Conservation (phyloP, 345 rosid species). For the Moricandia moricandioides region DNA sequence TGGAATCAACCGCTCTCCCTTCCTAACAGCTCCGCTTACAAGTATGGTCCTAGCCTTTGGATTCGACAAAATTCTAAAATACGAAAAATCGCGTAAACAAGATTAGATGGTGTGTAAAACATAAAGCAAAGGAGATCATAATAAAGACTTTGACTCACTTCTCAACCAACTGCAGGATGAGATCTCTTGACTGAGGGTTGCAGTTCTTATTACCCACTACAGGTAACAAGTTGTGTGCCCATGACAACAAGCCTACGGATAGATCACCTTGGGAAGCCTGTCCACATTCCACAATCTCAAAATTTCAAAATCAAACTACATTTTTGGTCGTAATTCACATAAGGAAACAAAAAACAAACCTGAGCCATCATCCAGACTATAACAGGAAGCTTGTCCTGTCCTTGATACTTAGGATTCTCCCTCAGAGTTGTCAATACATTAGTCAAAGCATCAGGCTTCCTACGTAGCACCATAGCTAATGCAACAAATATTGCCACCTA, state of each 20-base stretch:
- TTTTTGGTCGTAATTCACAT: background rate
- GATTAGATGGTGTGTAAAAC: background rate
- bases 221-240: slow-evolving; percentile 4
- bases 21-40: background rate
- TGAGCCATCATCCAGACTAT: slow-evolving; percentile 63
- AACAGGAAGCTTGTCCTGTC: slow-evolving; percentile 61
- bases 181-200: background rate
- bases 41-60: background rate
- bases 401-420: slow-evolving; percentile 53
- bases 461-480: slow-evolving; percentile 57
- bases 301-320: background rate
- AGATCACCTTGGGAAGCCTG: background rate
- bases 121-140: background rate
- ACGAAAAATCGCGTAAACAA: background rate
- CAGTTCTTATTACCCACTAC: background rate
- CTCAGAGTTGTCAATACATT: slow-evolving; percentile 46
- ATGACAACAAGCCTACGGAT: background rate
- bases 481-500: slow-evolving; percentile 39
- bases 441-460: slow-evolving; percentile 60
- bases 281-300: background rate
- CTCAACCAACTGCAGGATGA: background rate
- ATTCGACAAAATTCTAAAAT: background rate
- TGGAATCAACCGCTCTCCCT: background rate
- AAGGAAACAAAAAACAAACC: slow-evolving; percentile 35
- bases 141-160: background rate